A percentile compares a stretch with the other conserved stretches of the same genome.
phyloP scores from a whole-genome alignment of 192 early-diverging fungal genomes.

The Entomortierella beljakovae region DNA sequence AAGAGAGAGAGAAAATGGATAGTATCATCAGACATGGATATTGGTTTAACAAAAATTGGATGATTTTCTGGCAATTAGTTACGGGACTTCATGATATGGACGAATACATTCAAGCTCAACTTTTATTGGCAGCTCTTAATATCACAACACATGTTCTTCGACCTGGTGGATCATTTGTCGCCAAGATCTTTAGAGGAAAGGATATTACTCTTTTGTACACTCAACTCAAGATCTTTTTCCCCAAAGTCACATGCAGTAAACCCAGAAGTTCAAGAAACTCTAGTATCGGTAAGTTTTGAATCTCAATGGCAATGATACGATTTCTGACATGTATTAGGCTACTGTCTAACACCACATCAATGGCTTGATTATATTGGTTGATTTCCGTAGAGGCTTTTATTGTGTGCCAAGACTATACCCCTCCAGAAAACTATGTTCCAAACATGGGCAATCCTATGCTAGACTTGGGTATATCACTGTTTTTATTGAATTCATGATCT shows the following conservation, averaged over 20 bases:
- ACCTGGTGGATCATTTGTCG: slow-evolving; percentile 93
- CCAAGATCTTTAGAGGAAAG: slow-evolving; percentile 97
- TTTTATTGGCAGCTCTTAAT: slow-evolving; percentile 94
- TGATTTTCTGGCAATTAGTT: no score
- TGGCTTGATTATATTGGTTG: neutral
- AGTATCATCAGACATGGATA: no score
- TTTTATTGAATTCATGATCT: neutral
- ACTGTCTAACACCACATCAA: neutral
- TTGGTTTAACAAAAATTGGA: no score
- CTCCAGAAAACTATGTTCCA: slow-evolving; percentile 85
- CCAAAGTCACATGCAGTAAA: slow-evolving; percentile 90
- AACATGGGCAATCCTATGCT: slow-evolving; percentile 93
- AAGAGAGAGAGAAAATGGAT: neutral
- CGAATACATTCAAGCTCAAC: slow-evolving; percentile 98
- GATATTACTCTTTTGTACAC: slow-evolving; percentile 93
- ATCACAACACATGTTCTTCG: slow-evolving; percentile 95
- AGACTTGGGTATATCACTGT: slow-evolving; percentile 67
- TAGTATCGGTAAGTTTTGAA: slow-evolving; percentile 68
- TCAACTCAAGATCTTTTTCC: slow-evolving; percentile 94
- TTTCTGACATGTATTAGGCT: neutral
- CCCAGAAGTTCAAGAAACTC: slow-evolving; percentile 95
- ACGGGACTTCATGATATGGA: slow-evolving; percentile 99
- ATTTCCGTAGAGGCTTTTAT: slow-evolving; percentile 85
- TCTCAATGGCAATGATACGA: neutral
- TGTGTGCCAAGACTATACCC: slow-evolving; percentile 91